Evolutionary conservation across 352 stramenopile genomes (phyloP).

Genomic region (Globisporangium polare): DNA sequence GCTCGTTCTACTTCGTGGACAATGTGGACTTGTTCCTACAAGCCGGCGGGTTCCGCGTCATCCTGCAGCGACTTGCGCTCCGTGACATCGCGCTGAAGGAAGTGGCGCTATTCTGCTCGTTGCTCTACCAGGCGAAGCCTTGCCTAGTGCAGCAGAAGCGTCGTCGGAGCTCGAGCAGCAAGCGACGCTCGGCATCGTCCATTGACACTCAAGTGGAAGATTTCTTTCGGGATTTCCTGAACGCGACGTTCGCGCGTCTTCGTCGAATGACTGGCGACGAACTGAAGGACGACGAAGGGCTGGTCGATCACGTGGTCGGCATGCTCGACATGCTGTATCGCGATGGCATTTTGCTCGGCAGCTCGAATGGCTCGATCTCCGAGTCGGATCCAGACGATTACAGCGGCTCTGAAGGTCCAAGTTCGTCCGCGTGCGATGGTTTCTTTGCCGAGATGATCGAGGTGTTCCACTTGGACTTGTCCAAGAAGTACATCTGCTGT

Average conservation of each 20-base stretch:
- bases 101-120: conserved; percentile 60
- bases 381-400: conserved; percentile 19
- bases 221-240: conserved; percentile 80
- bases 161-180: conserved; percentile 36
- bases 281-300: conserved; percentile 75
- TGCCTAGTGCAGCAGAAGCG: conserved; percentile 63
- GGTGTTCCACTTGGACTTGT: conserved; percentile 80
- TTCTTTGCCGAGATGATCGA: conserved; percentile 76
- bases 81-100: conserved; percentile 47
- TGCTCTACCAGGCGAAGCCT: conserved; percentile 73
- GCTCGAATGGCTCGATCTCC: conserved; percentile 8
- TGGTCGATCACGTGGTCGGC: conserved; percentile 71
- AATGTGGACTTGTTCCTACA: conserved; percentile 84
- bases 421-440: conserved; percentile 24
- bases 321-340: conserved; percentile 69
- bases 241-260: conserved; percentile 63
- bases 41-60: conserved; percentile 68
- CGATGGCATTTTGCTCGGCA: conserved; percentile 53
- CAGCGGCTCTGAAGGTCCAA: conserved; percentile 9
- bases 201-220: conserved; percentile 49
- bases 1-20: conserved; percentile 81
- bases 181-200: conserved; percentile 15
- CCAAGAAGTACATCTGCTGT: conserved; percentile 85
- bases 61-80: conserved; percentile 55
- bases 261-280: conserved; percentile 63